A percentile compares a stretch with the other conserved stretches of the same genome.
These are phyloP conservation scores for Chaetomium fimeti DNA, from an alignment of 495 filamentous ascomycete species.

Conservation along the genomic window DNA sequence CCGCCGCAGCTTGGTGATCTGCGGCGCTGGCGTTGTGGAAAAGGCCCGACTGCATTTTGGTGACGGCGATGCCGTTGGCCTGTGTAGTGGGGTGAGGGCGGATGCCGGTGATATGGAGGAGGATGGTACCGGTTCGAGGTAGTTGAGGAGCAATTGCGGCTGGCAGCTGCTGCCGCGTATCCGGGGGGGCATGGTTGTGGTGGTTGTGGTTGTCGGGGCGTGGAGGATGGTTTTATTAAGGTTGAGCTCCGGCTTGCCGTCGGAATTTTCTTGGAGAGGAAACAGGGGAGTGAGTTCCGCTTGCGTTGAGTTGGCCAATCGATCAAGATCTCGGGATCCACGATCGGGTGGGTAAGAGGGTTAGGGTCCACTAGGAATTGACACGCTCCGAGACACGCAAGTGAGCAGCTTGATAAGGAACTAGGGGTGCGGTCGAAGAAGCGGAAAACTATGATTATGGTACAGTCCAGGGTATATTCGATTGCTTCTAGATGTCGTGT, in stretches of 20 bases:
- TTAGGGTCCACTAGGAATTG: constrained; percentile 1
- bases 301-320: not conserved
- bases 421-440: no score
- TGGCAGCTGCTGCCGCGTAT: constrained; percentile 30
- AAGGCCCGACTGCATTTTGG: constrained; percentile 23
- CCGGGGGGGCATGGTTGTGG: constrained; percentile 34
- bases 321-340: no score
- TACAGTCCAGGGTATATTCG: not conserved
- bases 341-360: not conserved
- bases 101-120: not conserved
- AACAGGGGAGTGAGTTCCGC: not conserved
- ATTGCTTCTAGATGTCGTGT: not conserved
- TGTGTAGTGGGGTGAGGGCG: constrained; percentile 6
- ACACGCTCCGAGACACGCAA: no score
- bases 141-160: constrained; percentile 28
- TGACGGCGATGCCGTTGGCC: constrained; percentile 14
- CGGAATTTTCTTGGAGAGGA: constrained; percentile 17
- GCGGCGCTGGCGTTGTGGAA: constrained; percentile 30
- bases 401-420: no score
- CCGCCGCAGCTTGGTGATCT: constrained; percentile 24
- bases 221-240: constrained; percentile 10
- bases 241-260: constrained; percentile 16
- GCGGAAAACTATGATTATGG: no score
- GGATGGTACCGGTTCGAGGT: constrained; percentile 19
- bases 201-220: constrained; percentile 16